Percentiles rank a stretch among this genome's conserved stretches.
Evolutionary conservation across 2,329 filamentous ascomycete species (phyloP).

Genomic region (Fusarium sp.): DNA sequence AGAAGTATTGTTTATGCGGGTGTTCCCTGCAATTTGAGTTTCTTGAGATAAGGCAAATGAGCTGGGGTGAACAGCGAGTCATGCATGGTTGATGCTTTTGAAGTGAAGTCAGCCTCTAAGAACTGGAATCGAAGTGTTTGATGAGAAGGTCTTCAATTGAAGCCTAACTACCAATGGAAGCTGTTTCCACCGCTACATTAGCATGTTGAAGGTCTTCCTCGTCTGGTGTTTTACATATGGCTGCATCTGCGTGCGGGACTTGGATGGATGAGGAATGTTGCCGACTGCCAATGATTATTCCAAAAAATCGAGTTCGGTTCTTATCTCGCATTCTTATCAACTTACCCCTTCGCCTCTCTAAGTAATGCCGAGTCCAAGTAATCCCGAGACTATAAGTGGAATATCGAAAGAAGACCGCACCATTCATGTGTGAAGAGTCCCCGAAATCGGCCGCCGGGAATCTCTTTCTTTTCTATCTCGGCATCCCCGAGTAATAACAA

Average conservation of each 20-base stretch:
- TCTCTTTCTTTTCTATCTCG: neutral
- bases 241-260: no score
- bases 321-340: constrained; percentile 10
- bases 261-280: neutral
- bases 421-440: no score
- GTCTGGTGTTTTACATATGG: no score
- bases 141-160: neutral
- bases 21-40: neutral
- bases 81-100: neutral
- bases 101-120: no score
- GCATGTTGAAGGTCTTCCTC: no score
- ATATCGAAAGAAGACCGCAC: neutral
- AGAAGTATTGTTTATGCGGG: no score
- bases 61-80: neutral
- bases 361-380: neutral
- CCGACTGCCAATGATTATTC: neutral
- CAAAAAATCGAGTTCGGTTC: neutral
- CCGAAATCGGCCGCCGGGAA: neutral
- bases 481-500: neutral
- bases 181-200: no score
- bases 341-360: neutral
- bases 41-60: neutral
- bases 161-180: neutral
- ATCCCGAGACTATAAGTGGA: neutral
- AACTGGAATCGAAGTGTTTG: neutral